A percentile compares a stretch with the other conserved stretches of the same genome.
Conservation (phyloP, 768 basidiomycete genomes). For the Grammothele lineata region DNA sequence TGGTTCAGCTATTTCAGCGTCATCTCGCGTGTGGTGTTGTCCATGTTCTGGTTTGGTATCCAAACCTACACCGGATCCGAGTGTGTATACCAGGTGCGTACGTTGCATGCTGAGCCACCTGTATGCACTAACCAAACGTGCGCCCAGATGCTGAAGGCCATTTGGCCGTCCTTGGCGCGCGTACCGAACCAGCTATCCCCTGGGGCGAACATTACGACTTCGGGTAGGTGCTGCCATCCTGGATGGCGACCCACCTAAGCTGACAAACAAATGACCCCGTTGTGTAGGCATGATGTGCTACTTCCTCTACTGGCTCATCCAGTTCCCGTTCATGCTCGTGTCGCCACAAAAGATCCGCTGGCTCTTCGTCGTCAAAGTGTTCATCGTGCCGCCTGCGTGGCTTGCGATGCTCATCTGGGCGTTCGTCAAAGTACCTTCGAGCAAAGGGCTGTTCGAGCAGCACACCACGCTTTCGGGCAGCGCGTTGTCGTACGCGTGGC, state of each 20-base stretch:
- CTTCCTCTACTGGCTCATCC: conserved; percentile 73
- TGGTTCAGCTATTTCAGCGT: conserved; percentile 88
- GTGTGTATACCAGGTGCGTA: conserved; percentile 57
- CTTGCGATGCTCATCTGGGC: conserved; percentile 76
- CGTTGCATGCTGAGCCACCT: no score
- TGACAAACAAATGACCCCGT: no score
- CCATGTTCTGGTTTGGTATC: conserved; percentile 81
- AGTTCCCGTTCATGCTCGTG: conserved; percentile 66
- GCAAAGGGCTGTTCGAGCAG: conserved; percentile 52
- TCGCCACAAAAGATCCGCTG: conserved; percentile 76
- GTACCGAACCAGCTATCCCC: conserved; percentile 62
- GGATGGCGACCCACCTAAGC: no score
- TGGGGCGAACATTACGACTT: conserved; percentile 57
- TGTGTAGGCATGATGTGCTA: conserved; percentile 64
- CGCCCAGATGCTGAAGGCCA: conserved; percentile 65
- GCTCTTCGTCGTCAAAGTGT: conserved; percentile 64
- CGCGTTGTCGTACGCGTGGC: conserved; percentile 71
- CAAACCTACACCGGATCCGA: conserved; percentile 63
- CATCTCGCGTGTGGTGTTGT: conserved; percentile 66
- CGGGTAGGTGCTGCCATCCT: conserved; percentile 31
- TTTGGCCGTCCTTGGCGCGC: conserved; percentile 69
- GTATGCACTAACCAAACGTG: neutral
- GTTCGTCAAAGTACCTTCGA: conserved; percentile 55
- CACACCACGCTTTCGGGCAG: conserved; percentile 50
- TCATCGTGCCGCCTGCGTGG: conserved; percentile 41